Percentiles rank a stretch among this genome's conserved stretches.
Evolutionary conservation across 306 rosid genomes (phyloP).

Genomic region (Betula pendula): DNA sequence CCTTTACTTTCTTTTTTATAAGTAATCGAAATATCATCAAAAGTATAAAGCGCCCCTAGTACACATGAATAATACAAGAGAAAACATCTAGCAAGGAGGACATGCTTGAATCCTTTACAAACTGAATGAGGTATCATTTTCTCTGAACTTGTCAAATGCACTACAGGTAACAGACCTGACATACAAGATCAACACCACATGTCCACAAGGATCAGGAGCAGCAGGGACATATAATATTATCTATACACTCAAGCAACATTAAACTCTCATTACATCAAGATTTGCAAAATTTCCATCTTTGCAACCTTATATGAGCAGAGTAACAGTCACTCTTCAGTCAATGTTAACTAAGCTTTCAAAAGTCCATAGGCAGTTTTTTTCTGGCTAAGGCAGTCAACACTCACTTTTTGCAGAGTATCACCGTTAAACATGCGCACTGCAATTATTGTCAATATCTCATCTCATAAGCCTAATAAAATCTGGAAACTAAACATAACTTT

Average conservation of each 20-base stretch:
- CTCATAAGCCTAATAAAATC: background rate
- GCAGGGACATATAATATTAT: background rate
- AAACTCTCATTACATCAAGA: background rate
- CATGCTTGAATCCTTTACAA: background rate
- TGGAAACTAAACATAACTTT: background rate
- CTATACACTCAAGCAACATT: background rate
- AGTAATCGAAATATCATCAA: too few species aligned
- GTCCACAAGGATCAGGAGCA: slow-evolving; percentile 3
- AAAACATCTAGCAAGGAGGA: too few species aligned
- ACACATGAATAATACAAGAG: too few species aligned
- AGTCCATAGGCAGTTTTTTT: background rate
- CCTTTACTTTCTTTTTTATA: too few species aligned
- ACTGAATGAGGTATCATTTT: background rate
- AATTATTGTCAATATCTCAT: slow-evolving; percentile 1
- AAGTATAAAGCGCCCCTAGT: too few species aligned
- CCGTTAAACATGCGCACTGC: background rate
- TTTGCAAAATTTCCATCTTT: background rate
- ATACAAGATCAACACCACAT: background rate
- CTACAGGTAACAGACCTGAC: background rate
- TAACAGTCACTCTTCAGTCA: background rate
- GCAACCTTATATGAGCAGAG: background rate
- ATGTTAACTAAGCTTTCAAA: background rate
- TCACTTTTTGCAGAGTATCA: background rate
- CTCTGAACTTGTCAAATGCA: background rate
- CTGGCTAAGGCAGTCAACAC: background rate